Conservation (phyloP, 2,329 filamentous ascomycete genomes). For the Pseudogymnoascus sp. region DNA sequence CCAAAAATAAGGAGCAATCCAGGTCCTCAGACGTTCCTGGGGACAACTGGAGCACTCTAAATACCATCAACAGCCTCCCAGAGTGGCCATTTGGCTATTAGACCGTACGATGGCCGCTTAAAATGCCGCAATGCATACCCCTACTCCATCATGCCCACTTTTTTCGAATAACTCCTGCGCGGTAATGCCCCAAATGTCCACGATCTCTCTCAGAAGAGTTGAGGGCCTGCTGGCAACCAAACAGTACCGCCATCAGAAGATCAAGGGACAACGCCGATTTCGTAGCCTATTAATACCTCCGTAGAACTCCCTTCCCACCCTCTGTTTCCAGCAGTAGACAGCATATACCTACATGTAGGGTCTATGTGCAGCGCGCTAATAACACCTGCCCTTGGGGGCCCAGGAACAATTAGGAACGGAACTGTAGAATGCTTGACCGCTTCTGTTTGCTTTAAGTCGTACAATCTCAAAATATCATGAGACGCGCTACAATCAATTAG, state of each 20-base stretch:
- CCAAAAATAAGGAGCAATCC: not conserved
- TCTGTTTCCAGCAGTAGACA: constrained; percentile 82
- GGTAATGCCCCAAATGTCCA: not conserved
- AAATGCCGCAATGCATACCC: not conserved
- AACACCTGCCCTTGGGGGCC: constrained; percentile 73
- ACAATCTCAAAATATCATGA: constrained; percentile 86
- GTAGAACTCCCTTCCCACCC: constrained; percentile 91
- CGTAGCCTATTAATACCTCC: constrained; percentile 89
- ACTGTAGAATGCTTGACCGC: constrained; percentile 69
- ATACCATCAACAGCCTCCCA: not conserved
- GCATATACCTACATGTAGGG: constrained; percentile 80
- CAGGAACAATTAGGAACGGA: constrained; percentile 93
- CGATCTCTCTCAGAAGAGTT: not conserved
- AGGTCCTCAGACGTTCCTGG: too few relatives aligned
- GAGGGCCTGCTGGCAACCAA: not conserved
- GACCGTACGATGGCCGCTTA: not conserved
- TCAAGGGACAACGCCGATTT: constrained; percentile 48
- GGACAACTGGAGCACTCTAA: not conserved
- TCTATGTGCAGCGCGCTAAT: constrained; percentile 84
- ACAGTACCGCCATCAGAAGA: not conserved
- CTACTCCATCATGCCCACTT: not conserved
- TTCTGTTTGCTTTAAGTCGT: constrained; percentile 66
- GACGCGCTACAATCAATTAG: constrained; percentile 58
- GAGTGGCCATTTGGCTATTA: not conserved
- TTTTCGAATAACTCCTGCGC: not conserved